phyloP scores from a whole-genome alignment of 2,329 filamentous ascomycete species.

The Pyrenophora graminea region DNA sequence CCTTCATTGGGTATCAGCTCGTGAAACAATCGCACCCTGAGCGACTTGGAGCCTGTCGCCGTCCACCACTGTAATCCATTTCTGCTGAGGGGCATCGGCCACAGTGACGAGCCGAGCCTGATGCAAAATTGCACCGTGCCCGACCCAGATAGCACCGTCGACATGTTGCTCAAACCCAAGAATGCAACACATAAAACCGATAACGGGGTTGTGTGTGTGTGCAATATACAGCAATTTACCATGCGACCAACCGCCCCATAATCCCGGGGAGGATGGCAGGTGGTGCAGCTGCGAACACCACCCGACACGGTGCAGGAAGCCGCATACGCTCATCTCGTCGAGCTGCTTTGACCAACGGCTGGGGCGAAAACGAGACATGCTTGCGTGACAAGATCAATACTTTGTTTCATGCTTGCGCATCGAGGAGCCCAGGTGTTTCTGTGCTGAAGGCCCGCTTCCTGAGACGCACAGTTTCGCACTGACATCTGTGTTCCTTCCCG shows the following conservation, averaged over 20 bases:
- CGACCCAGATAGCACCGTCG: constrained; percentile 8
- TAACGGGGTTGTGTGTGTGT: constrained; percentile 4
- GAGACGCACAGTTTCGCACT: neutral
- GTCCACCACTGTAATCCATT: constrained; percentile 1
- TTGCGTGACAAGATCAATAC: neutral
- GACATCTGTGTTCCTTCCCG: constrained; percentile 1
- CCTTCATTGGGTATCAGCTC: constrained; percentile 11
- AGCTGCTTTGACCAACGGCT: constrained; percentile 3
- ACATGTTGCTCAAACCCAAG: neutral
- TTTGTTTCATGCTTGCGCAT: neutral
- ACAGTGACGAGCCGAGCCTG: neutral
- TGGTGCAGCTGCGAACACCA: constrained; percentile 2
- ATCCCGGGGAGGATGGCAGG: neutral
- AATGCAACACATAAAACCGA: constrained; percentile 5
- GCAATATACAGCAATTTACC: constrained; percentile 7
- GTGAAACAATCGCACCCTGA: constrained; percentile 3
- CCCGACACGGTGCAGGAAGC: constrained; percentile 1
- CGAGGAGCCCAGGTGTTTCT: neutral
- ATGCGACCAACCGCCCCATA: constrained; percentile 3
- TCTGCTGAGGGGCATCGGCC: neutral
- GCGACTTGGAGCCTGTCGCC: constrained; percentile 1
- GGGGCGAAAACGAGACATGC: neutral
- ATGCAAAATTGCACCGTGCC: constrained; percentile 15
- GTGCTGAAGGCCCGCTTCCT: neutral
- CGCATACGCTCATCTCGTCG: constrained; percentile 6